Conservation (phyloP, 495 filamentous ascomycete genomes). For the Trichoderma virens region DNA sequence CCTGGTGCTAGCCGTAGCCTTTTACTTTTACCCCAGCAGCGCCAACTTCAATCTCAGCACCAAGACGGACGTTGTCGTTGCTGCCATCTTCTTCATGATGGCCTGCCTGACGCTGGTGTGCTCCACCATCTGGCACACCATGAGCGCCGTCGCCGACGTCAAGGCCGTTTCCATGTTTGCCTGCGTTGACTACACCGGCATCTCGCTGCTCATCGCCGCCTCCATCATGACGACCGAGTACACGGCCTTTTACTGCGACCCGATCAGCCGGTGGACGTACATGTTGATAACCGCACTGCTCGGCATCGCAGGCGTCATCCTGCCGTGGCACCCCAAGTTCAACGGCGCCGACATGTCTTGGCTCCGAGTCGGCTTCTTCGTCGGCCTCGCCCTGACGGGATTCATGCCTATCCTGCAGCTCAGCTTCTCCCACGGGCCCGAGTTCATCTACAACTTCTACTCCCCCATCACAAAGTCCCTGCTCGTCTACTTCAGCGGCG, state of each 20-base stretch:
- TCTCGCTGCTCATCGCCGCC: constrained; percentile 90
- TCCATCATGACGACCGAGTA: constrained; percentile 98
- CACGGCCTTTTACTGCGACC: constrained; percentile 97
- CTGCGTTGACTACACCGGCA: constrained; percentile 97
- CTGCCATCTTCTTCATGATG: constrained; percentile 93
- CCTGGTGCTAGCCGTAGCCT: constrained; percentile 79
- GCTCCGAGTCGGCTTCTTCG: constrained; percentile 86
- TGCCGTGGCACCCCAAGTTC: constrained; percentile 95
- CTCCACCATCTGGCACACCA: constrained; percentile 95
- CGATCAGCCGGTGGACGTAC: constrained; percentile 77
- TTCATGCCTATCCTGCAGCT: constrained; percentile 85
- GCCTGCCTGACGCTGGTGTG: constrained; percentile 94
- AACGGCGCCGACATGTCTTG: constrained; percentile 89
- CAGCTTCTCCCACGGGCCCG: constrained; percentile 61
- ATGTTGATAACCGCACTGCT: constrained; percentile 73
- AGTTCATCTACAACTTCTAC: constrained; percentile 78
- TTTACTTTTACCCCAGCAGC: constrained; percentile 90
- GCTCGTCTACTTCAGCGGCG: constrained; percentile 76
- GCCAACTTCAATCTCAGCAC: constrained; percentile 81
- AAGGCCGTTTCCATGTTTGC: constrained; percentile 89
- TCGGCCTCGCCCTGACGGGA: constrained; percentile 80
- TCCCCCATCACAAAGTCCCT: constrained; percentile 79
- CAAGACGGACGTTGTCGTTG: constrained; percentile 78
- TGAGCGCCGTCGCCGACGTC: constrained; percentile 89
- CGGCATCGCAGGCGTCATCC: constrained; percentile 78